Evolutionary conservation across 1,284 basidiomycete species (phyloP).

Genomic region (Bjerkandera adusta): DNA sequence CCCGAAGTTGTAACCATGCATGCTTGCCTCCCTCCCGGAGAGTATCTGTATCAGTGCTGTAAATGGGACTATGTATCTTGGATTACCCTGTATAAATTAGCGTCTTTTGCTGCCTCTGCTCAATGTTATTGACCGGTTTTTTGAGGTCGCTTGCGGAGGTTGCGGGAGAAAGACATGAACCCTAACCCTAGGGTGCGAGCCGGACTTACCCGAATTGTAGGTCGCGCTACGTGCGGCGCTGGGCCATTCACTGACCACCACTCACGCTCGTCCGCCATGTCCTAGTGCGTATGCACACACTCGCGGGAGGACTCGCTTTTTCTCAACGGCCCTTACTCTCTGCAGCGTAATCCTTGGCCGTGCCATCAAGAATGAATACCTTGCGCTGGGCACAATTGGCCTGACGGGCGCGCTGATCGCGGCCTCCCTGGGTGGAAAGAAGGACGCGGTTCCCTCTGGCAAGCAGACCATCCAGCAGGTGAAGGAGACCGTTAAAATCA

Average conservation of each 20-base stretch:
- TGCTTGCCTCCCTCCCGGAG: no score
- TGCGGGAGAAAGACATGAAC: no score
- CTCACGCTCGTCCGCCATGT: conserved; percentile 17
- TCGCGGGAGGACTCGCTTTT: background rate
- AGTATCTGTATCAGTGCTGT: no score
- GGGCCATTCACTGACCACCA: conserved; percentile 2
- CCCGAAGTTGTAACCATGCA: no score
- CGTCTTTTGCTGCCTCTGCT: no score
- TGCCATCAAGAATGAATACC: conserved; percentile 74
- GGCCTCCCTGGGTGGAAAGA: conserved; percentile 43
- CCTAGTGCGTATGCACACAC: conserved; percentile 15
- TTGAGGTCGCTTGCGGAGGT: no score
- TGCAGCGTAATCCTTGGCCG: conserved; percentile 69
- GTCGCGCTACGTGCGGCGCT: background rate
- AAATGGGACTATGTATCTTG: no score
- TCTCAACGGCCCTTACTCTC: background rate
- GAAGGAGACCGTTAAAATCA: conserved; percentile 59
- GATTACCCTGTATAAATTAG: no score
- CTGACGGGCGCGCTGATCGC: conserved; percentile 47
- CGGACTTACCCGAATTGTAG: conserved; percentile 6
- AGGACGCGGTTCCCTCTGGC: conserved; percentile 38
- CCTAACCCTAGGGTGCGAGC: conserved; percentile 3
- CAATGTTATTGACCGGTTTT: no score
- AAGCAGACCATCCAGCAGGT: conserved; percentile 49
- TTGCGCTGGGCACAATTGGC: conserved; percentile 64